Percentiles rank a stretch among this genome's conserved stretches.
Evolutionary conservation across 768 basidiomycete genomes (phyloP).

Genomic region (Clathrus columnatus): DNA sequence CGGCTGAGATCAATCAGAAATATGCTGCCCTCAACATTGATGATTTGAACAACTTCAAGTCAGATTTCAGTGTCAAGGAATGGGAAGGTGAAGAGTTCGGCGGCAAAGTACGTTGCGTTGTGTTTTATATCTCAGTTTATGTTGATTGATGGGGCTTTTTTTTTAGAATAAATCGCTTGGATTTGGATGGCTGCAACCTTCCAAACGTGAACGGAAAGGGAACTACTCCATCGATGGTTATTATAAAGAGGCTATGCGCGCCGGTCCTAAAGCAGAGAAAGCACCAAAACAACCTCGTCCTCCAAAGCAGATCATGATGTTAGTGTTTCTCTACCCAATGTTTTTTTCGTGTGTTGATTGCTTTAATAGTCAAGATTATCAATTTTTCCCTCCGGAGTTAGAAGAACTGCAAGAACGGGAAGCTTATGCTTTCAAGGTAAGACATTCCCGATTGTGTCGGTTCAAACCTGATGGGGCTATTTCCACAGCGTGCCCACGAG

Average conservation of each 20-base stretch:
- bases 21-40: conserved; percentile 91
- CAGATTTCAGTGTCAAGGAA: conserved; percentile 81
- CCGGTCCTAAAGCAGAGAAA: conserved; percentile 55
- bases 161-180: conserved; percentile 56
- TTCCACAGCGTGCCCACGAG: conserved; percentile 8
- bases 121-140: not conserved
- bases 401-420: conserved; percentile 82
- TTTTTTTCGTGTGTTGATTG: conserved; percentile 2
- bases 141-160: not conserved
- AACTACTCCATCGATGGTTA: conserved; percentile 95
- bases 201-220: conserved; percentile 87
- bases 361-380: conserved; percentile 75
- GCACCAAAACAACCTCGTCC: conserved; percentile 74
- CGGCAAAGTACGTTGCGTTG: conserved; percentile 42
- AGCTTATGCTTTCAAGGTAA: conserved; percentile 68
- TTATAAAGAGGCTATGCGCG: conserved; percentile 85
- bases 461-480: too few species aligned
- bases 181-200: conserved; percentile 68
- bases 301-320: conserved; percentile 84
- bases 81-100: conserved; percentile 97
- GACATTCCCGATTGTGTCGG: too few species aligned
- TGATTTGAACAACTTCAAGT: conserved; percentile 94
- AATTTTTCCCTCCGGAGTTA: conserved; percentile 84
- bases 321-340: conserved; percentile 21
- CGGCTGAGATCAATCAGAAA: conserved; percentile 78